phyloP scores from a whole-genome alignment of 805 yeast genomes.

The Dipodascus albidus region DNA sequence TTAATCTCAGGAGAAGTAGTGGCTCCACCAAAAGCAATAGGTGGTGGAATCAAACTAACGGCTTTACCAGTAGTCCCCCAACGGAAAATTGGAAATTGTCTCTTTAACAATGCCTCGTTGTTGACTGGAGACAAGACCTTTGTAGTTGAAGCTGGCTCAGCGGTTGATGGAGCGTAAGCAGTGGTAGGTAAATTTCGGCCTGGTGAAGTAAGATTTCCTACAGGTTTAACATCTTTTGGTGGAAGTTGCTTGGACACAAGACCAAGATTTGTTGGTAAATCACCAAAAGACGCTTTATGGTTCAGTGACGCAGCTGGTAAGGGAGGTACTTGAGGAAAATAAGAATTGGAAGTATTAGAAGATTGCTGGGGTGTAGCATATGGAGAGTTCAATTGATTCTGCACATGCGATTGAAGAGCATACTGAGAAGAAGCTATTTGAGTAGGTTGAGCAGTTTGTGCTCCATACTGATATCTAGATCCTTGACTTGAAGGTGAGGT shows the following conservation, averaged over 20 bases:
- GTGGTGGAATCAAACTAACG: conserved; percentile 34
- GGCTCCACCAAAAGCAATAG: conserved; percentile 27
- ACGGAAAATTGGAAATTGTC: conserved; percentile 68
- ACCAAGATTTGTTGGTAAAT: conserved; percentile 3
- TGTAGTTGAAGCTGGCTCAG: not conserved
- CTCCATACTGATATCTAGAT: not conserved
- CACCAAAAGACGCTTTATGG: conserved; percentile 3
- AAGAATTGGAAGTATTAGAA: conserved; percentile 3
- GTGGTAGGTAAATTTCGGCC: not conserved
- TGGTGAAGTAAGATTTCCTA: not conserved
- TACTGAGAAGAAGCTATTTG: too few relatives aligned
- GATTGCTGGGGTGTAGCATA: conserved; percentile 1
- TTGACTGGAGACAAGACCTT: conserved; percentile 10
- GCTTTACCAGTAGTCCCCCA: conserved; percentile 44
- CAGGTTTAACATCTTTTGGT: not conserved
- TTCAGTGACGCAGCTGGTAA: not conserved
- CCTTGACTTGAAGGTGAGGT: not conserved
- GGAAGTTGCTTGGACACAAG: not conserved
- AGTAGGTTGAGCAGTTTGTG: not conserved
- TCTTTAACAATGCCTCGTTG: conserved; percentile 34
- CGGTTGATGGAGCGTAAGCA: conserved; percentile 1
- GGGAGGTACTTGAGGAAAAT: conserved; percentile 1
- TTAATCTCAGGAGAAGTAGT: conserved; percentile 21
- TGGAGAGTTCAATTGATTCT: not conserved
- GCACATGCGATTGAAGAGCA: not conserved